Conservation (phyloP, 2,329 filamentous ascomycete species). For the Monosporascus cannonballus region DNA sequence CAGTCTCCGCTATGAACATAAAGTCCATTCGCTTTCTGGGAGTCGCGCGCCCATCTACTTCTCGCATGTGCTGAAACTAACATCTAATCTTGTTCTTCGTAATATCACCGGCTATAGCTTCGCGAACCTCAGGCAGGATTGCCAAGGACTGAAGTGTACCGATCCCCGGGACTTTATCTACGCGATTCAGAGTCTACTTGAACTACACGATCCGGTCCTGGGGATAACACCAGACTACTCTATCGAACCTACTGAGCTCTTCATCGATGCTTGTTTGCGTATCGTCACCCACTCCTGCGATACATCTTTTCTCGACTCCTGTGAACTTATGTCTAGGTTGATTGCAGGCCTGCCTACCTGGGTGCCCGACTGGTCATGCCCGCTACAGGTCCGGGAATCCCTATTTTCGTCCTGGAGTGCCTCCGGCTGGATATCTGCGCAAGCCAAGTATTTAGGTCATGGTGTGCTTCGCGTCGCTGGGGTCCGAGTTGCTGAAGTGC, state of each 20-base stretch:
- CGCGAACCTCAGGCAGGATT: not conserved
- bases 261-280: not conserved
- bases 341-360: not conserved
- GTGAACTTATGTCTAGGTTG: not conserved
- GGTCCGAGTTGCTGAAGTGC: not conserved
- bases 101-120: not conserved
- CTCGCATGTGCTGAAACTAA: not conserved
- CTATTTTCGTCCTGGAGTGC: not conserved
- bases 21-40: fast-evolving
- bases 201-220: no score
- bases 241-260: not conserved
- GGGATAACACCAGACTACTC: not conserved
- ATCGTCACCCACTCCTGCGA: not conserved
- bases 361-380: not conserved
- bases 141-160: not conserved
- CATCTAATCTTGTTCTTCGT: fast-evolving
- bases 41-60: no score
- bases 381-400: fast-evolving
- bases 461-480: not conserved
- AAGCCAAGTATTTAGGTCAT: not conserved
- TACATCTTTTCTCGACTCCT: not conserved
- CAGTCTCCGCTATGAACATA: not conserved
- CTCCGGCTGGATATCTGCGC: not conserved
- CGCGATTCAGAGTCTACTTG: not conserved
- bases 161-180: not conserved